phyloP scores from a whole-genome alignment of 768 basidiomycete genomes.

The Lactifluus piperatus region DNA sequence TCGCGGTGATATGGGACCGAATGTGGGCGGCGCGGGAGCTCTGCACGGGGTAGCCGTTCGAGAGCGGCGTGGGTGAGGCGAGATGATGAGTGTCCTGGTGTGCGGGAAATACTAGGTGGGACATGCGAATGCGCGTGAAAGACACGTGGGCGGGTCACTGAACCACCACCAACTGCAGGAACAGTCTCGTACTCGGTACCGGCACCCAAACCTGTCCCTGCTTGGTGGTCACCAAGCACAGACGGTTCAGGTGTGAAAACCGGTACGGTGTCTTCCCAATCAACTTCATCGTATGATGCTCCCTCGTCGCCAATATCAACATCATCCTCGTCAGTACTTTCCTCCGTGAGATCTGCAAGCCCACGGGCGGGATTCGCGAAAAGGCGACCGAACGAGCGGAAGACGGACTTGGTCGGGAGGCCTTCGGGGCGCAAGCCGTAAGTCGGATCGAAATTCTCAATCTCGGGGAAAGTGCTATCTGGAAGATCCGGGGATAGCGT shows the following conservation, averaged over 20 bases:
- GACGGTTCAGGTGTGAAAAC: slow-evolving; percentile 40
- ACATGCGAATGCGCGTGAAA: slow-evolving; percentile 80
- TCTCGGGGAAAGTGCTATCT: slow-evolving; percentile 39
- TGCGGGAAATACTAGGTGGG: slow-evolving; percentile 34
- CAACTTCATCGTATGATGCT: slow-evolving; percentile 51
- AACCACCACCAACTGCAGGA: slow-evolving; percentile 88
- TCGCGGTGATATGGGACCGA: slow-evolving; percentile 18
- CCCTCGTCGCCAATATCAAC: slow-evolving; percentile 30
- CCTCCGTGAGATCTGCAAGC: slow-evolving; percentile 75
- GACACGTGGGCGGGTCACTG: slow-evolving; percentile 75
- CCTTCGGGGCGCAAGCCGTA: slow-evolving; percentile 93
- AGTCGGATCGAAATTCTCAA: slow-evolving; percentile 92
- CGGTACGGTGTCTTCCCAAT: slow-evolving; percentile 58
- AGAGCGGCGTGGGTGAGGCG: slow-evolving; percentile 9
- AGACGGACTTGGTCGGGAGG: slow-evolving; percentile 75
- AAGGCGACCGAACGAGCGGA: slow-evolving; percentile 66
- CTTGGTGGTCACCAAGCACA: slow-evolving; percentile 24
- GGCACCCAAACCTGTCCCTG: slow-evolving; percentile 35
- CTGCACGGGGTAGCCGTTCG: background rate
- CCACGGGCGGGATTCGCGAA: slow-evolving; percentile 57
- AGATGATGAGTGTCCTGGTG: slow-evolving; percentile 20
- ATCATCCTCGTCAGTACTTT: slow-evolving; percentile 39
- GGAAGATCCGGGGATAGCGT: slow-evolving; percentile 22
- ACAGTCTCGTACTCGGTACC: slow-evolving; percentile 78
- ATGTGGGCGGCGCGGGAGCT: slow-evolving; percentile 9